Base-by-base conservation (phyloP, 148 eudicot species). In the Gaultheria prostrata region DNA sequence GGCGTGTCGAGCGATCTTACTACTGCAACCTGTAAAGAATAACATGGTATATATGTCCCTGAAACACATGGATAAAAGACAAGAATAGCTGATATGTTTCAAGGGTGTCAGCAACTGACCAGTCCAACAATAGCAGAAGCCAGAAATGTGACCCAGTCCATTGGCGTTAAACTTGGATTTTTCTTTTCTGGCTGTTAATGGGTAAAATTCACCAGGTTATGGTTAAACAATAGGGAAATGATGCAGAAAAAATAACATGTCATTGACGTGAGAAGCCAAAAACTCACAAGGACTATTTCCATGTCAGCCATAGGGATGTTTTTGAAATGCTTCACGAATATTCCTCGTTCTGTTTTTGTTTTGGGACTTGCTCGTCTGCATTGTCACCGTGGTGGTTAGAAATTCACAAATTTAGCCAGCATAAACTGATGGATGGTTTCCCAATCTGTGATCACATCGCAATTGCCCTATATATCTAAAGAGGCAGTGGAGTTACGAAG, bases 111-210 rank as follows among this genome's bases (percentile, higher is more conserved):
- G 63, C 46, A 76, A 92, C 99, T 89, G 32, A 97, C 99, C 93
- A 97, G 91, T 83, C 99, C 99, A 87, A 95, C 95, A 28, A 92
- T 79, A 30, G 98, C 98, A 88, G 99, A 93, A 56, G 80, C 86
- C 84, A 97, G 93, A 86, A 97, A 97, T 87, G 88, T 95, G 89
- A 97, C 98, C 98, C 98, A 95, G 83, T 97, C 99, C 98, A 97
- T 91, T 13, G 99, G 99, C 7, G 98, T 97, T 83, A 97, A 93
- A 82, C 99, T 90, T 43, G 99, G 99, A 87, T 91, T 97, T 83
- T 92, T 94, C 92, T 97, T 97, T 89, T 97, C 99, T 49, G 99
- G 99, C 99, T 97, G 88, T 87, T 46, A 61, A 35, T 33, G 39
- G 70, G 67, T 24, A 76, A 54, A 67, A 54, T 33, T 65, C 54